Base-by-base conservation (phyloP, 768 basidiomycete genomes). In the Podaxis rugospora region DNA sequence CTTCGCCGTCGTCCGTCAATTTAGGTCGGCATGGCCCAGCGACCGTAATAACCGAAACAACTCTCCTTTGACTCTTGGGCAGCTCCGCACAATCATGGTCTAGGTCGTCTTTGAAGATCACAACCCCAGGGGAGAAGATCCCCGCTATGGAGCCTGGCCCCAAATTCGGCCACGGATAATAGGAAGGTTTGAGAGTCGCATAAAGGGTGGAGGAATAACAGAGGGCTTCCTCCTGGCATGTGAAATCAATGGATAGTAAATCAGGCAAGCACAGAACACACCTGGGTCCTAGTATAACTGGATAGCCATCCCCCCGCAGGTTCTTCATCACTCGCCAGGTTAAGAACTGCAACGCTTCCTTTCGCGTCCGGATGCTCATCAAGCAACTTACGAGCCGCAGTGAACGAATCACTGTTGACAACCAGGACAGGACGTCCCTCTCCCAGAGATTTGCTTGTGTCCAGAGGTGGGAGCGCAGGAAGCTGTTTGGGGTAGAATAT, bases 181-280 rank as follows among this genome's bases (percentile, higher is more conserved):
- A 78, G 5, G 68, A 66, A 25, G 66, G 65, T 47, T 75, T 74
- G 37, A 81, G 72, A 1, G 79, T 80, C 11, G 61, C 59, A 63
- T 76, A 81, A 4, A 81, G 70, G 4, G 79, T 80, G 3, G 80
- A 80, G 7, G 78, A 76, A 64, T 80, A 81, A 62, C 80, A 81
- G 0, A 81, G 70, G 0, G 79, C 77, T 66, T 81, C 79, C 70
- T 80, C 80, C 78, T 79, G 25, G 13, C 14, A 52, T 32, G 3
- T 27, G 5, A 21, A n/a, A 13, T 14, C 18, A 40, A 53, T 25
- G 25, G 37, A 6, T 52, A 47, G 35, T 16, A 51, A 21, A 35
- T n/a, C 46, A 59, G 9, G 27, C 2, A 21, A 57, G 21, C 18
- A 21, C n/a, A 11, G 32, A 18, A 23, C 63, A 16, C 37, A 71